Base-by-base conservation (phyloP, 768 basidiomycete species). In the Cystofilobasidium ferigula region DNA sequence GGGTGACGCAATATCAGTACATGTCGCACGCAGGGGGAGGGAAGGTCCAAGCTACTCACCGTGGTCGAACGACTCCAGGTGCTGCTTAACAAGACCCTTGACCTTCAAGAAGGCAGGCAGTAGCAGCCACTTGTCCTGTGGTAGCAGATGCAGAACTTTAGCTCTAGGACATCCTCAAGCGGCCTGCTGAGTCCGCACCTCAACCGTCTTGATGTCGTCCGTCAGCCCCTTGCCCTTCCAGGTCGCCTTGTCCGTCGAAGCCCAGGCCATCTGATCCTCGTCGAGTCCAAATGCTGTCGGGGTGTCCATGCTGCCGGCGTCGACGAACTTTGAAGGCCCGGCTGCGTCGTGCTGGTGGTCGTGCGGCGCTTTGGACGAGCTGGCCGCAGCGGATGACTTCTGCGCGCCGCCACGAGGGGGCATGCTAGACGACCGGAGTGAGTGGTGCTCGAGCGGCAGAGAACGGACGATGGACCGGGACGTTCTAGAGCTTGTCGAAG, bases 81-180 rank as follows among this genome's bases (percentile, higher is more conserved):
- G 95, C 74, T 98, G 95, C 79, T 98, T 98, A 69, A 99, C 95
- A 18, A 99, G 85, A 67, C 95, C 95, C 73, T 99, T 99, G 69
- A 95, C 89, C 77, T 93, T 88, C 60, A 99, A 81, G 73, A 98
- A 99, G 13, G 93, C 94, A 1, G 95, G 95, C 2, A 99, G 79
- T 13, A 99, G 79, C 24, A 95, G 83, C 95, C 95, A 99, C 85
- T 99, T 99, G 75, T 99, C 95, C 93, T 95, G 71, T 51, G 36
- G 18, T 57, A 28, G 9, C 26, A 34, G 36, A 59, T 6, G 20
- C 24, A 26, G 22, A 26, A n/a, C 32, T 22, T 62, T 28, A 62
- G 61, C 61, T 36, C 38, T 12, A n/a, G 28, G 35, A 34, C 51
- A 8, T 53, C 51, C 24, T 34, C 3, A 34, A 18, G 42, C 22